phyloP scores from a whole-genome alignment of 805 yeast genomes.

The Pichia cabralensis region DNA sequence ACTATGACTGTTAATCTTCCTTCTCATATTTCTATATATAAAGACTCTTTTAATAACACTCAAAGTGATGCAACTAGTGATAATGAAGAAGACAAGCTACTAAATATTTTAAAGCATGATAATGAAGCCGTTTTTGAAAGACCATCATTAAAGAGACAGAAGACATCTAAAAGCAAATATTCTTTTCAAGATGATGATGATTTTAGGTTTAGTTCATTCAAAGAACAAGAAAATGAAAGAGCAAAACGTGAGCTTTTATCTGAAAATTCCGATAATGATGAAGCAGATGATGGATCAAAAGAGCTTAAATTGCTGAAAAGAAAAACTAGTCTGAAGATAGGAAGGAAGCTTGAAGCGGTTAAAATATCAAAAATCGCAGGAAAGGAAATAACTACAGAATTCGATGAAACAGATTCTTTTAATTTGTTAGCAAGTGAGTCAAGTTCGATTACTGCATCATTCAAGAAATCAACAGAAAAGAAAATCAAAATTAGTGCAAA shows the following conservation, averaged over 20 bases:
- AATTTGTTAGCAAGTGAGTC: slow-evolving; percentile 19
- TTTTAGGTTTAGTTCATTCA: slow-evolving; percentile 7
- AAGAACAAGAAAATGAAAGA: slow-evolving; percentile 7
- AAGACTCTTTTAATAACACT: slow-evolving; percentile 5
- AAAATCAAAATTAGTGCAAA: slow-evolving; percentile 14
- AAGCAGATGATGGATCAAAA: slow-evolving; percentile 27
- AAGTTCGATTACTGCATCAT: slow-evolving; percentile 22
- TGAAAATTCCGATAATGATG: slow-evolving; percentile 17
- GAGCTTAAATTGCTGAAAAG: slow-evolving; percentile 25
- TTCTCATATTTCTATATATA: slow-evolving; percentile 7
- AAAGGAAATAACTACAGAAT: too few species aligned
- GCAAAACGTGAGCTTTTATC: slow-evolving; percentile 5
- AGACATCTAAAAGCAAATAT: not conserved
- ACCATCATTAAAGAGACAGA: slow-evolving; percentile 14
- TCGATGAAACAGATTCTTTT: slow-evolving; percentile 10
- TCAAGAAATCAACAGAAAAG: slow-evolving; percentile 13
- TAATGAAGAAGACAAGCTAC: slow-evolving; percentile 13
- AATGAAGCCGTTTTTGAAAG: slow-evolving; percentile 12
- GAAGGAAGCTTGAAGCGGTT: too few species aligned
- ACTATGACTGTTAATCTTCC: slow-evolving; percentile 11
- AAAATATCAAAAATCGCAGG: too few species aligned
- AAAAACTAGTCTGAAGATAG: slow-evolving; percentile 34
- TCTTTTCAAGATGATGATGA: slow-evolving; percentile 7
- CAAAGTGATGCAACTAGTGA: slow-evolving; percentile 15
- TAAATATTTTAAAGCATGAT: too few species aligned